Conservation (phyloP, 768 basidiomycete genomes). For the Astraeus odoratus region DNA sequence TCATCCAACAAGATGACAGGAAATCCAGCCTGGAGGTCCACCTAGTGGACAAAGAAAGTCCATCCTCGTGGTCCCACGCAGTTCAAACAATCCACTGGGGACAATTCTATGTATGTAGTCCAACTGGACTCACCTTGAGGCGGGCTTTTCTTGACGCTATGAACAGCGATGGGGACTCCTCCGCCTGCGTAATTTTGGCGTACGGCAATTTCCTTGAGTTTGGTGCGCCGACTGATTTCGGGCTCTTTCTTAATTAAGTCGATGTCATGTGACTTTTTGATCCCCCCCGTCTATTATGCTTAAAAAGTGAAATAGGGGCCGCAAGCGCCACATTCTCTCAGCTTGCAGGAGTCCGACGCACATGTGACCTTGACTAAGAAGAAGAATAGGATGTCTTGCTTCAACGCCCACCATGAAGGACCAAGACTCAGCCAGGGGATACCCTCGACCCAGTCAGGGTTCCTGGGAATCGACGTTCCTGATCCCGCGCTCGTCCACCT, state of each 20-base stretch:
- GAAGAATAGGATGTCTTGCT: too few relatives aligned
- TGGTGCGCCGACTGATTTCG: constrained; percentile 26
- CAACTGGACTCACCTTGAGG: constrained; percentile 26
- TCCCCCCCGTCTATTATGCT: too few relatives aligned
- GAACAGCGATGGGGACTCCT: constrained; percentile 11
- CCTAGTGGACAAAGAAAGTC: constrained; percentile 17
- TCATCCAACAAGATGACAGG: constrained; percentile 13
- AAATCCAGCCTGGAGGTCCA: constrained; percentile 18
- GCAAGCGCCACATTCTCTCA: too few relatives aligned
- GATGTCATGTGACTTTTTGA: neutral
- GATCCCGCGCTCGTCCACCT: too few relatives aligned
- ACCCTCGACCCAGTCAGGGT: too few relatives aligned
- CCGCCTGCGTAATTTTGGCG: neutral
- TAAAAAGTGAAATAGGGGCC: too few relatives aligned
- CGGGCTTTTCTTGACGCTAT: constrained; percentile 25
- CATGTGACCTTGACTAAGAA: too few relatives aligned
- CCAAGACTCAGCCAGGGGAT: too few relatives aligned
- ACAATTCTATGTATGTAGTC: constrained; percentile 1
- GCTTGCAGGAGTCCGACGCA: too few relatives aligned
- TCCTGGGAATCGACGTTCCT: too few relatives aligned
- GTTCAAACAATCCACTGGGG: neutral
- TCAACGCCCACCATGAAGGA: too few relatives aligned
- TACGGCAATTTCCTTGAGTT: constrained; percentile 22
- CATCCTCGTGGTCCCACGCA: constrained; percentile 10
- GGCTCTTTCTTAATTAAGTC: neutral